Base-by-base conservation (phyloP, 1,284 basidiomycete species). In the Microbotryum saponariae region DNA sequence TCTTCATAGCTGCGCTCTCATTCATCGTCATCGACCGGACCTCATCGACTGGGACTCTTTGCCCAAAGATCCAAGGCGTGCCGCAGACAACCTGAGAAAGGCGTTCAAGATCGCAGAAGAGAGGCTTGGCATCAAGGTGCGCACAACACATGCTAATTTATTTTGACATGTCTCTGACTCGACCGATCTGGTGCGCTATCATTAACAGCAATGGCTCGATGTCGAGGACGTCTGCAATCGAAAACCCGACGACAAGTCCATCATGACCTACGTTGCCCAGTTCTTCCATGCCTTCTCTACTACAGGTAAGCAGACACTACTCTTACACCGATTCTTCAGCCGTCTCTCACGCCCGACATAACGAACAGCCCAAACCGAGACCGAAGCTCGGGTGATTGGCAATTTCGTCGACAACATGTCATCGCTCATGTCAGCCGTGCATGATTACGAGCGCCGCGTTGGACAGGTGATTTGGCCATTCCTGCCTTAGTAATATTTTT, bases 251-350 rank as follows among this genome's bases (percentile, higher is more conserved):
- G 94, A 98, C 76, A 85, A 91, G 51, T 92, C 89, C 76, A 88
- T 94, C 29, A 93, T 93, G 91, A 93, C 89, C 3, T 94, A 93
- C 70, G 85, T 93, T 58, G 94, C 94, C 45, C 91, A 91, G 72
- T 97, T 83, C 77, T 98, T 98, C 80, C 94, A 98, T 75, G 94
- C 94, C 0, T 98, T 98, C 75, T 94, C 91, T 0, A 87, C 89
- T 1, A 93, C 96, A 86, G 91, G 91, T 91, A 21, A 18, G 20
- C 25, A 42, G 14, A 48, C 50, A 8, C 27, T 14, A 18, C 54
- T 45, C 12, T 61, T 21, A 46, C 53, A 2, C 51, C 25, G 6
- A 37, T 16, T 2, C 10, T 14, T 59, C 9, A 20, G 45, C 45
- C 23, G 25, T 10, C 18, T 18, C 31, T 5, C 37, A 42, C 37